These are phyloP conservation scores for Goniomonas avonlea DNA, from an alignment of 78 protist species.

Conservation along the genomic window DNA sequence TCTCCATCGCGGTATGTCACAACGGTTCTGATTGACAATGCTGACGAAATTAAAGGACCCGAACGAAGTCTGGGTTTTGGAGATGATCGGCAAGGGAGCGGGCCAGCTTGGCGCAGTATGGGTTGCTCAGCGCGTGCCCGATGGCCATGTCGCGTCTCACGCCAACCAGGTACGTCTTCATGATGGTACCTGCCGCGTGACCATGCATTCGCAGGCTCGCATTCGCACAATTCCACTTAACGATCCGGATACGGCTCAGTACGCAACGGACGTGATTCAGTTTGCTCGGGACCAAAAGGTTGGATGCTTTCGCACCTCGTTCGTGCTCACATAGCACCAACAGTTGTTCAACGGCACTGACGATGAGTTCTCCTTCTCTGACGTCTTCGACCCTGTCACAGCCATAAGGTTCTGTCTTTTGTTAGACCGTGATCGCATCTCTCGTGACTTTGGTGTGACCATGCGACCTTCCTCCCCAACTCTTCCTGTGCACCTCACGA, in stretches of 20 bases:
- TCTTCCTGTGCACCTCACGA: neutral
- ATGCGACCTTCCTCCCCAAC: neutral
- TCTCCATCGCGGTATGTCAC: slow-evolving; percentile 30
- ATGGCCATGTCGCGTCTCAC: slow-evolving; percentile 32
- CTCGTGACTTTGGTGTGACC: too few relatives aligned
- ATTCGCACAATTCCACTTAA: too few relatives aligned
- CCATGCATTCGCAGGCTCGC: too few relatives aligned
- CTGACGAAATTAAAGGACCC: neutral
- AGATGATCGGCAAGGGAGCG: slow-evolving; percentile 43
- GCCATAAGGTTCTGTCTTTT: slow-evolving; percentile 20
- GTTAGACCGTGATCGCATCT: too few relatives aligned
- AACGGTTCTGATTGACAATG: neutral
- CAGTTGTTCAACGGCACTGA: neutral
- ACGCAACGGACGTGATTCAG: neutral
- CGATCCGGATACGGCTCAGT: neutral
- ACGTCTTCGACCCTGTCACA: slow-evolving; percentile 29
- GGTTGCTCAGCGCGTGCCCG: slow-evolving; percentile 33
- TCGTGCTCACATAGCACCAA: too few relatives aligned
- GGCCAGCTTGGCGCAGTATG: slow-evolving; percentile 34
- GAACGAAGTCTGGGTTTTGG: slow-evolving; percentile 46
- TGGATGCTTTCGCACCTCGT: too few relatives aligned
- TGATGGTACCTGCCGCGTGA: too few relatives aligned
- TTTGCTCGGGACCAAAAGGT: neutral
- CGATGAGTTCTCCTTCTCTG: slow-evolving; percentile 31
- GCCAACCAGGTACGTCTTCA: slow-evolving; percentile 45